Evolutionary conservation across 345 rosid genomes (phyloP), one percentile per base, ranked within the genome.

Genomic region (Salix dunnii): DNA sequence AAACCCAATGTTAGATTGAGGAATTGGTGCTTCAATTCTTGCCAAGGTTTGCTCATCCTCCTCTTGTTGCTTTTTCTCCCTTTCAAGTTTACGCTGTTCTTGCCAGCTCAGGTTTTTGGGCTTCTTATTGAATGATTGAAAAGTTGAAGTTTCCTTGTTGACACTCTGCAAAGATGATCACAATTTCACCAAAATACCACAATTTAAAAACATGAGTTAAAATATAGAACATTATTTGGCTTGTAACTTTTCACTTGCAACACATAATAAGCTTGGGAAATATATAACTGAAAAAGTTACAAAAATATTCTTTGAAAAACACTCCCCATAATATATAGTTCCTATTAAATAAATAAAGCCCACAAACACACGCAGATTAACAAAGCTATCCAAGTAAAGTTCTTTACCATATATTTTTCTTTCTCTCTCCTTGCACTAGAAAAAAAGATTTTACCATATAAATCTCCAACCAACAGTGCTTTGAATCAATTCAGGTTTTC

Each of bases 1-100:
- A 83, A 91, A 96, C 55, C 97, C 99, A 14, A 93, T 82, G 77
- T 93, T 96, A 62, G 95, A 88, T 67, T 91, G 93, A 3, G 94
- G 91, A 68, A 95, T 93, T 1, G 97, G 94, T 51, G 92, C 89
- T 40, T 90, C 94, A 27, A 90, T 87, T 17, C 82, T 91, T 25
- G 92, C 88, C 46, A 92, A 75, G 72, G 90, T 92, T 84, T 86
- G 88, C 76, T 84, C 87, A 61, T 96, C 98, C 79, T 96, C 98
- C 82, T 96, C 88, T 40, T 67, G 87, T 72, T 88, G 97, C 73
- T 85, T 90, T 81, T 79, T 89, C 84, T 91, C 97, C 81, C 88
- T 90, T 78, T 96, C 97, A 48, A 88, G 79, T 72, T 83, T 91
- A 63, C 92, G 87, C 3, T 82, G 84, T 68, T 93, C 97, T 71